phyloP scores from a whole-genome alignment of 352 stramenopile species.

The Globisporangium mamillatum region DNA sequence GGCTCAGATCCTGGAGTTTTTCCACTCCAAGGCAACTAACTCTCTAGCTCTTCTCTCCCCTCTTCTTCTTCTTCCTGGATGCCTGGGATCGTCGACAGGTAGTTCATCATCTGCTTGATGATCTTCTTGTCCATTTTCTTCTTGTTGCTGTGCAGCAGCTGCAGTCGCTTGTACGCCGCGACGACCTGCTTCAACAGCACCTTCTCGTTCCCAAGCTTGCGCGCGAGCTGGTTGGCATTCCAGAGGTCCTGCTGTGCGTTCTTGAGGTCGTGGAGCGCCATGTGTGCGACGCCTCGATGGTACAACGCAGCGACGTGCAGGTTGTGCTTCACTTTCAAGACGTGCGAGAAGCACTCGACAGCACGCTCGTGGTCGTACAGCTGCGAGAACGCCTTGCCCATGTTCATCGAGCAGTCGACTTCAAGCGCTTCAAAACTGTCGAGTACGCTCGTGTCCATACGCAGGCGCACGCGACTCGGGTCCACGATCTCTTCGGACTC shows the following conservation, averaged over 20 bases:
- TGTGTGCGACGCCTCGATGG: conserved; percentile 57
- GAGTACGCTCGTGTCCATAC: conserved; percentile 51
- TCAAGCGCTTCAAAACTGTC: conserved; percentile 46
- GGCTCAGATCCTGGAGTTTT: neutral
- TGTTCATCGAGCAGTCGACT: conserved; percentile 81
- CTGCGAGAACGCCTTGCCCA: conserved; percentile 65
- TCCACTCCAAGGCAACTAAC: neutral
- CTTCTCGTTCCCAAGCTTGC: conserved; percentile 31
- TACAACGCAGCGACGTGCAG: conserved; percentile 70
- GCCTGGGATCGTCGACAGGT: conserved; percentile 65
- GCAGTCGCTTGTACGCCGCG: conserved; percentile 68
- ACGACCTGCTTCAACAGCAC: conserved; percentile 47
- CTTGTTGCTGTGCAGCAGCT: conserved; percentile 66
- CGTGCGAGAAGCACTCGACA: conserved; percentile 59
- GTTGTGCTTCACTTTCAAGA: conserved; percentile 35
- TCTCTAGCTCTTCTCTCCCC: neutral
- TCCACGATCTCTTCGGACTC: conserved; percentile 52
- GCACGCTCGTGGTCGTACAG: conserved; percentile 54
- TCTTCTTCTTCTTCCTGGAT: conserved; percentile 35
- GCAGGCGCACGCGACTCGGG: conserved; percentile 45
- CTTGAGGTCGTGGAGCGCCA: conserved; percentile 63
- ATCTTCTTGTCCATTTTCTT: conserved; percentile 82
- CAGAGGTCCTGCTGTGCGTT: conserved; percentile 66
- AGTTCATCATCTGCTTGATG: conserved; percentile 82
- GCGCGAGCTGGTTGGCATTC: conserved; percentile 57